Percentiles rank a stretch among this genome's conserved stretches.
These are phyloP conservation scores for Mucor plumbeus DNA, from an alignment of 371 early-diverging fungal genomes.

Conservation along the genomic window DNA sequence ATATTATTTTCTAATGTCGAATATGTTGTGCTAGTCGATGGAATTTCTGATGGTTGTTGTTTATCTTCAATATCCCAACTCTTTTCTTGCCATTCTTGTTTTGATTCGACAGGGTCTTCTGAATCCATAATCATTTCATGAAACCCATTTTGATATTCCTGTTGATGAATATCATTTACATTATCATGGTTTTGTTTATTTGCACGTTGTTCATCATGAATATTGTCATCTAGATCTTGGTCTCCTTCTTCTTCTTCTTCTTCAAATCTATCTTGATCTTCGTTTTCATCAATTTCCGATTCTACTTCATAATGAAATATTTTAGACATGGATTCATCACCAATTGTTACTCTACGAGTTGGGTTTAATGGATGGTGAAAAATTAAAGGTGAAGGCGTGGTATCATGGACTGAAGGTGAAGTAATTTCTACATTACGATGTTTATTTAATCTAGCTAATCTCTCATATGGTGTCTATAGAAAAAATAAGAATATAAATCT, in stretches of 20 bases:
- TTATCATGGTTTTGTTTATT: not conserved
- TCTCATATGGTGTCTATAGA: slow-evolving; percentile 82
- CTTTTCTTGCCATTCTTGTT: slow-evolving; percentile 24
- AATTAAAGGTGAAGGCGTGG: not conserved
- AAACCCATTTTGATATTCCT: not conserved
- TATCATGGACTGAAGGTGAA: slow-evolving; percentile 43
- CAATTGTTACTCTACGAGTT: slow-evolving; percentile 42
- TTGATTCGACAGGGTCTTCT: not conserved
- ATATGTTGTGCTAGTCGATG: not conserved
- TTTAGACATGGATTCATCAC: slow-evolving; percentile 27
- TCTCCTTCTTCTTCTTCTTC: slow-evolving; percentile 20
- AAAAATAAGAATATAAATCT: not conserved
- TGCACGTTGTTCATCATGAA: not conserved
- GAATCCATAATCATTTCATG: slow-evolving; percentile 16
- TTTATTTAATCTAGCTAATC: slow-evolving; percentile 88
- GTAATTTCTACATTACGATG: slow-evolving; percentile 79
- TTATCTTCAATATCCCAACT: slow-evolving; percentile 16
- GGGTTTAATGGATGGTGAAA: slow-evolving; percentile 15
- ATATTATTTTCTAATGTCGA: not conserved
- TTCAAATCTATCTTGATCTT: slow-evolving; percentile 21
- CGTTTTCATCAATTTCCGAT: slow-evolving; percentile 42
- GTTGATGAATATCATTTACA: not conserved
- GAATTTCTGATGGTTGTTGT: not conserved
- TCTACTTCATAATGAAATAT: slow-evolving; percentile 49
- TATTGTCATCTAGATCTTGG: not conserved